These are phyloP conservation scores for Meira miltonrushii DNA, from an alignment of 1,284 basidiomycete genomes.

Conservation along the genomic window DNA sequence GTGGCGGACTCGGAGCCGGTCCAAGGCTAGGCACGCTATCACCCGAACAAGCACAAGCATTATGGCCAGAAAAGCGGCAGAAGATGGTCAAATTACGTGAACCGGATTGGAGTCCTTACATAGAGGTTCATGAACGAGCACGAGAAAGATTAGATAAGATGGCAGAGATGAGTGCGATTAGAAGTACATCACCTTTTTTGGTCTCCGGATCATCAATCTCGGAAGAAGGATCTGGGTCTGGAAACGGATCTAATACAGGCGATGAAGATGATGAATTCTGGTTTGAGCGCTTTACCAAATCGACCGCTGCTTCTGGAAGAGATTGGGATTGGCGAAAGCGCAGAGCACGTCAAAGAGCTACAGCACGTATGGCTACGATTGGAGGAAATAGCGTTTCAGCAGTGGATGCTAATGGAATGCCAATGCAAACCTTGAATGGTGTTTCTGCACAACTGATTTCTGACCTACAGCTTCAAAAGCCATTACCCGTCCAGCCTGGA, in stretches of 20 bases:
- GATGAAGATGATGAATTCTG: constrained; percentile 35
- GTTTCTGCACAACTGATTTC: neutral
- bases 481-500: too few species aligned
- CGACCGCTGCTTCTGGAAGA: constrained; percentile 43
- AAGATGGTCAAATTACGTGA: constrained; percentile 33
- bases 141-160: constrained; percentile 34
- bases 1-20: constrained; percentile 1
- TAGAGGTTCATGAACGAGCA: constrained; percentile 35
- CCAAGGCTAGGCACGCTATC: constrained; percentile 1
- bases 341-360: constrained; percentile 11
- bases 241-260: constrained; percentile 5
- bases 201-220: neutral
- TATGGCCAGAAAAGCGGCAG: constrained; percentile 5
- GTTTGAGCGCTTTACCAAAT: constrained; percentile 47
- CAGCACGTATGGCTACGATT: neutral
- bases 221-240: neutral
- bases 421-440: neutral
- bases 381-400: neutral
- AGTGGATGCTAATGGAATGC: neutral
- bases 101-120: constrained; percentile 42
- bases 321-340: constrained; percentile 49
- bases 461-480: too few species aligned
- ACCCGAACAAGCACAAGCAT: neutral
- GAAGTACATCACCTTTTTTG: neutral
- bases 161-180: neutral